Conservation (phyloP, 1,284 basidiomycete genomes). For the Cutaneotrichosporon arboriforme region DNA sequence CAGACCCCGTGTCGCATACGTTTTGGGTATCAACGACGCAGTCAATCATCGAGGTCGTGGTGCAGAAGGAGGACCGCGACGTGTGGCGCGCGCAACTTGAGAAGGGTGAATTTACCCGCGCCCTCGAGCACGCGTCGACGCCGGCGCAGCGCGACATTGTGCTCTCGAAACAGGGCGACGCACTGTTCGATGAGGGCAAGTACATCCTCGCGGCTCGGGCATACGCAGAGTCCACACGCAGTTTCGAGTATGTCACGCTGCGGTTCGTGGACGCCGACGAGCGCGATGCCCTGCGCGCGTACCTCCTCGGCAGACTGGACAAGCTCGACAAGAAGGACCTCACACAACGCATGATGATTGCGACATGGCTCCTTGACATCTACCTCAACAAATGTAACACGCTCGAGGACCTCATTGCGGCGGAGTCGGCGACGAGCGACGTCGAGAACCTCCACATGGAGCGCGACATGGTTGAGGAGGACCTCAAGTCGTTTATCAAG, state of each 20-base stretch:
- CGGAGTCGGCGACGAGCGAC: conserved; percentile 77
- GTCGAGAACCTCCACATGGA: conserved; percentile 80
- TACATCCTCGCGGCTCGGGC: conserved; percentile 88
- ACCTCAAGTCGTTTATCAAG: conserved; percentile 82
- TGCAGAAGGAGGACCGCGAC: conserved; percentile 83
- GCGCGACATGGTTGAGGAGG: conserved; percentile 79
- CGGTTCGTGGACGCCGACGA: conserved; percentile 86
- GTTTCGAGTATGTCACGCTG: conserved; percentile 89
- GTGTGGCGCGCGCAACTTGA: conserved; percentile 89
- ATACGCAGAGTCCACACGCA: conserved; percentile 79
- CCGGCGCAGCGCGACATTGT: conserved; percentile 78
- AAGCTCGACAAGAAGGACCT: conserved; percentile 75
- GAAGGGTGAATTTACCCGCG: conserved; percentile 68
- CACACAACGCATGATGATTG: conserved; percentile 94
- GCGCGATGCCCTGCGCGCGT: conserved; percentile 86
- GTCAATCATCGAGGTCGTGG: conserved; percentile 81
- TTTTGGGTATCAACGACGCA: conserved; percentile 93
- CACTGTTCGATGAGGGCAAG: conserved; percentile 72
- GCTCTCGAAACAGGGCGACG: conserved; percentile 75
- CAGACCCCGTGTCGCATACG: conserved; percentile 80
- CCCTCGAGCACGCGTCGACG: conserved; percentile 74
- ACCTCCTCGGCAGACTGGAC: conserved; percentile 81
- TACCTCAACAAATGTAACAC: conserved; percentile 95
- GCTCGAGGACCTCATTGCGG: conserved; percentile 67
- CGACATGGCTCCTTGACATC: conserved; percentile 97